These are phyloP conservation scores for Botrytis elliptica DNA, from an alignment of 2,329 filamentous ascomycete species.

Conservation along the genomic window DNA sequence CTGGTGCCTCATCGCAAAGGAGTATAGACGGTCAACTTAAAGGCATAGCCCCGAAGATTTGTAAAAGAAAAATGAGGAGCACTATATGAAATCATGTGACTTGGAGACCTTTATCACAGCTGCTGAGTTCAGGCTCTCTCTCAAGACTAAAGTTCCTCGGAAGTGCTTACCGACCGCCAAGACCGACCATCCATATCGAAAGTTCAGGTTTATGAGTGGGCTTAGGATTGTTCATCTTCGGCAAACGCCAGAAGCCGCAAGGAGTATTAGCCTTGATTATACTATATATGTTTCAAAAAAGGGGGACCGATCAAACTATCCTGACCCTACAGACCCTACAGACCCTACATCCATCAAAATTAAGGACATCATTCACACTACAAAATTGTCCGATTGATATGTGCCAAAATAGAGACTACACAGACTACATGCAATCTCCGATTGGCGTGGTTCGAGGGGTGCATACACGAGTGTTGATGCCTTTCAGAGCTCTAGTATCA, in stretches of 20 bases:
- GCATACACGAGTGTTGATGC: neutral
- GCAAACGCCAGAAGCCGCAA: neutral
- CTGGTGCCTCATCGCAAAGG: neutral
- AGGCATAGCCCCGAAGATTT: neutral
- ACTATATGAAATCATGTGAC: neutral
- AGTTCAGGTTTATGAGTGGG: neutral
- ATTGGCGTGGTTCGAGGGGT: neutral
- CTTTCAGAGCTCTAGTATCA: neutral
- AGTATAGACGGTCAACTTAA: neutral
- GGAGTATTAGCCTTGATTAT: neutral
- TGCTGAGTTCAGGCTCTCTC: neutral
- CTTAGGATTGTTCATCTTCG: neutral
- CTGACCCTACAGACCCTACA: neutral
- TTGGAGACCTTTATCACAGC: neutral
- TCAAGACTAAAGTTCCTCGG: neutral
- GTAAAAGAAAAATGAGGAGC: neutral
- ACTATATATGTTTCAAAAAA: neutral
- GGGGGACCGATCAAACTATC: neutral
- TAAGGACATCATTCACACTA: neutral
- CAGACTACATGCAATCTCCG: neutral
- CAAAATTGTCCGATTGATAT: neutral
- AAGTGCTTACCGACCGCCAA: neutral
- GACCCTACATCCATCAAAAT: neutral
- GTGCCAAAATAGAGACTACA: neutral
- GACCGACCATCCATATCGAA: neutral